phyloP scores from a whole-genome alignment of 2,329 filamentous ascomycete species.

The Cladosporium austrohemisphaericum region DNA sequence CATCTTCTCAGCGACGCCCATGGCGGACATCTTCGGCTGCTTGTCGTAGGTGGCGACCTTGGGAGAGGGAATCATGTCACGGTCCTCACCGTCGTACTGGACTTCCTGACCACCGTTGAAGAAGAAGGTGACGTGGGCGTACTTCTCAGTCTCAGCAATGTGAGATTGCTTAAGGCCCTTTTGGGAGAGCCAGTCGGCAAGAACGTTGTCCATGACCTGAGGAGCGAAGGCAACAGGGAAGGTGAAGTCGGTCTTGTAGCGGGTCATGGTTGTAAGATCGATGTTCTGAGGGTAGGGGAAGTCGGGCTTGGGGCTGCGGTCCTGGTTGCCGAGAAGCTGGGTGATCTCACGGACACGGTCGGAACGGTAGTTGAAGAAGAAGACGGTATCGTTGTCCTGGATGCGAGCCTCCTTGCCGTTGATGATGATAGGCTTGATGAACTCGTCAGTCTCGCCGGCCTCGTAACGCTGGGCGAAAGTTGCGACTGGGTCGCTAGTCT shows the following conservation, averaged over 20 bases:
- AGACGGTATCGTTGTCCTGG: constrained; percentile 88
- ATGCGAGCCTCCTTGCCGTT: constrained; percentile 82
- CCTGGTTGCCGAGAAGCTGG: constrained; percentile 85
- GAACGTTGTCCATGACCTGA: constrained; percentile 95
- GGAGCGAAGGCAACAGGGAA: constrained; percentile 91
- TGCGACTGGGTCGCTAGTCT: constrained; percentile 76
- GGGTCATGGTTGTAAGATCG: constrained; percentile 90
- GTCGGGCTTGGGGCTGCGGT: constrained; percentile 84
- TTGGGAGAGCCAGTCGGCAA: constrained; percentile 92
- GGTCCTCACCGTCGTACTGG: constrained; percentile 84
- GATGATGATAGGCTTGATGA: constrained; percentile 95
- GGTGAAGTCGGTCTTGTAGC: constrained; percentile 92
- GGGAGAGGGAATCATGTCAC: constrained; percentile 92
- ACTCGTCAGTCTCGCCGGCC: constrained; percentile 89
- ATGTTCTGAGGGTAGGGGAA: constrained; percentile 92
- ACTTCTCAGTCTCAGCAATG: constrained; percentile 98
- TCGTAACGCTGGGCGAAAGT: constrained; percentile 85
- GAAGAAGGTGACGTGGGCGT: constrained; percentile 99
- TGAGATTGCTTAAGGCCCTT: constrained; percentile 90
- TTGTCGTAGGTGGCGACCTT: constrained; percentile 94
- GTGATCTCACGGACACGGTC: constrained; percentile 96
- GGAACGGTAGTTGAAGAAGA: constrained; percentile 99
- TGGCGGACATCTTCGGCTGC: constrained; percentile 93
- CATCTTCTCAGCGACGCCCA: constrained; percentile 83
- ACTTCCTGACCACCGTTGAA: constrained; percentile 99